phyloP scores from a whole-genome alignment of 2,329 filamentous ascomycete genomes.

The Nothophoma quercina region DNA sequence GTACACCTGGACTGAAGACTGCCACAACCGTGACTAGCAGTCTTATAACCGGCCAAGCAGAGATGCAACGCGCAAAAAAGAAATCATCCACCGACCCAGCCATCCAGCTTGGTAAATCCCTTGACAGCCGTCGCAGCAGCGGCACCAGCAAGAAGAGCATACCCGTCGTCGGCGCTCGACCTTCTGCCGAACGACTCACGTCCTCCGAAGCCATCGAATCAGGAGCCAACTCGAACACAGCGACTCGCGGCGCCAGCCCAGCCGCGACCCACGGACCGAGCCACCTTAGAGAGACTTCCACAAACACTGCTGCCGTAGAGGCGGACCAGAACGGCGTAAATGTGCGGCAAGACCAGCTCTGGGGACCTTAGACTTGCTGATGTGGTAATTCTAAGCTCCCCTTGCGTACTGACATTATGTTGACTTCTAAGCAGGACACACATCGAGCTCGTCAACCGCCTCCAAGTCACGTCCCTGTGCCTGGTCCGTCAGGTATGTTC shows the following conservation, averaged over 20 bases:
- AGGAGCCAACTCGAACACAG: slow-evolving; percentile 37
- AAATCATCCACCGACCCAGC: slow-evolving; percentile 56
- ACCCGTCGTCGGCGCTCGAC: slow-evolving; percentile 44
- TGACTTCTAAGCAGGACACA: slow-evolving; percentile 20
- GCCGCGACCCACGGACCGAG: slow-evolving; percentile 42
- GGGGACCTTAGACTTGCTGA: slow-evolving; percentile 51
- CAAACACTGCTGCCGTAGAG: slow-evolving; percentile 24
- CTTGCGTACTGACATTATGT: slow-evolving; percentile 5
- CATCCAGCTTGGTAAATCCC: slow-evolving; percentile 74
- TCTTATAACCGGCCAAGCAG: slow-evolving; percentile 85
- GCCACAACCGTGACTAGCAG: slow-evolving; percentile 92
- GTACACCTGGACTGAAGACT: slow-evolving; percentile 83
- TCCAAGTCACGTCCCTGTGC: slow-evolving; percentile 23
- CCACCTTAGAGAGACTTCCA: slow-evolving; percentile 44
- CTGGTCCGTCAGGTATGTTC: slow-evolving; percentile 19
- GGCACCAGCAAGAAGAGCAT: slow-evolving; percentile 81
- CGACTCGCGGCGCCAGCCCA: slow-evolving; percentile 44
- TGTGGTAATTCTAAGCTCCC: slow-evolving; percentile 44
- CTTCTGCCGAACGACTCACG: slow-evolving; percentile 37
- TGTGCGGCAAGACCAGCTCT: slow-evolving; percentile 56
- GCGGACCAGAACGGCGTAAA: slow-evolving; percentile 44
- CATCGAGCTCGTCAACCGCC: slow-evolving; percentile 19
- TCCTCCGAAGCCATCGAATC: slow-evolving; percentile 33
- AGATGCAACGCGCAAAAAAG: slow-evolving; percentile 55
- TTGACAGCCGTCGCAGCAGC: slow-evolving; percentile 91